Base-by-base conservation (phyloP, 805 yeast species). In the Komagataella pastoris region DNA sequence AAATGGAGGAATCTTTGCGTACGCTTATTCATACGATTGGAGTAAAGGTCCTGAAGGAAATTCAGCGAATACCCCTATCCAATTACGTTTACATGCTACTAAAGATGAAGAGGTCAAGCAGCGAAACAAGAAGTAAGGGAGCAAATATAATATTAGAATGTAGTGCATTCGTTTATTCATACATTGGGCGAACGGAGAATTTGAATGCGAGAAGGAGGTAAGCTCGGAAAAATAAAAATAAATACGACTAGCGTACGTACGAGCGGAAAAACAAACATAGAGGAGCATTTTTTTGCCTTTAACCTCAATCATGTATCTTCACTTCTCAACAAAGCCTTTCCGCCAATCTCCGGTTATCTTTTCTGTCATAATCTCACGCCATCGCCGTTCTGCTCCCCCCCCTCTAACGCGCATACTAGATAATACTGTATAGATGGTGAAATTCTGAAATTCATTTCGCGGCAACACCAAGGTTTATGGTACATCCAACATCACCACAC, bases 21-120 rank as follows among this genome's bases (percentile, higher is more conserved):
- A 93, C 62, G 96, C 97, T 1, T 64, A 88, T 54, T 81, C 95
- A 55, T 91, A 93, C 68, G 99, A 93, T 65, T 93, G 99, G 99
- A 78, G 88, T 53, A 89, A 89, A 63, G 96, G 95, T n/a, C 76
- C 85, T 65, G 81, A 76, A 63, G 84, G 75, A 59, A 88, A 87
- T 70, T 77, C 82, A 47, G 85, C 80, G 2, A 88, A 83, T 57
- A 79, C 80, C 60, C 88, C 93, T 17, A 85, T 79, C 56, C 72
- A 79, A 52, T 80, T 93, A 55, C 84, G 86, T 67, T 71, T 93
- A 50, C 99, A 93, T 67, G 82, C 90, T 12, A 79, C 85, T 45
- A 81, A 80, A 57, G 97, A 89, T 49, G 90, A 81, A 50, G 99
- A 93, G 65, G 85, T 86, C 48, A 85, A 85, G 59, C 83, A 72